phyloP scores from a whole-genome alignment of 139 green algal genomes.

The Pseudopediastrum boryanum region DNA sequence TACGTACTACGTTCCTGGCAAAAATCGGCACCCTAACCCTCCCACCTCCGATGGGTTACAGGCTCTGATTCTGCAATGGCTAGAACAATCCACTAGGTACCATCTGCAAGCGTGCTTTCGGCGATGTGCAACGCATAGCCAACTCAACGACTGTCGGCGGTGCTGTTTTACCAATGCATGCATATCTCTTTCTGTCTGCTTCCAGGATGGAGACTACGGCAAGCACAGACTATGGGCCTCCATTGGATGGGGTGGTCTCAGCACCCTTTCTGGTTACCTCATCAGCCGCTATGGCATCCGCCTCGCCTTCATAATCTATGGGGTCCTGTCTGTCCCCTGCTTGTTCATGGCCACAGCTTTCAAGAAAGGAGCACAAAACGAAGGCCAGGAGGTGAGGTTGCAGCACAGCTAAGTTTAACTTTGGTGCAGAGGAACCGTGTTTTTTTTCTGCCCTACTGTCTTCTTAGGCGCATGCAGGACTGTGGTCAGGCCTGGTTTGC shows the following conservation, averaged over 20 bases:
- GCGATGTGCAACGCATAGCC: not conserved
- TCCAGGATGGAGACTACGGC: too few species aligned
- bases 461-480: too few species aligned
- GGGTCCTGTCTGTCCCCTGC: conserved; percentile 16
- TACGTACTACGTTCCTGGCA: too few species aligned
- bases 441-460: too few species aligned
- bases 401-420: too few species aligned
- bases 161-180: not conserved
- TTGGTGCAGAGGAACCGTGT: too few species aligned
- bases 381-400: too few species aligned
- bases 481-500: too few species aligned
- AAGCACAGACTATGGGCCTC: conserved; percentile 36
- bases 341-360: conserved; percentile 12
- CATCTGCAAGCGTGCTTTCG: not conserved
- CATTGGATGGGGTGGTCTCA: conserved; percentile 37
- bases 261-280: conserved; percentile 18
- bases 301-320: conserved; percentile 30
- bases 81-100: not conserved
- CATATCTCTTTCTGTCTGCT: not conserved
- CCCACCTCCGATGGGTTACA: too few species aligned
- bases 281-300: conserved; percentile 27
- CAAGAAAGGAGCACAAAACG: too few species aligned
- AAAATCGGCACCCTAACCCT: too few species aligned
- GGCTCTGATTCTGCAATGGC: not conserved
- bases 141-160: not conserved